phyloP scores from a whole-genome alignment of 169 alveolate genomes.

The Eimeria praecox region DNA sequence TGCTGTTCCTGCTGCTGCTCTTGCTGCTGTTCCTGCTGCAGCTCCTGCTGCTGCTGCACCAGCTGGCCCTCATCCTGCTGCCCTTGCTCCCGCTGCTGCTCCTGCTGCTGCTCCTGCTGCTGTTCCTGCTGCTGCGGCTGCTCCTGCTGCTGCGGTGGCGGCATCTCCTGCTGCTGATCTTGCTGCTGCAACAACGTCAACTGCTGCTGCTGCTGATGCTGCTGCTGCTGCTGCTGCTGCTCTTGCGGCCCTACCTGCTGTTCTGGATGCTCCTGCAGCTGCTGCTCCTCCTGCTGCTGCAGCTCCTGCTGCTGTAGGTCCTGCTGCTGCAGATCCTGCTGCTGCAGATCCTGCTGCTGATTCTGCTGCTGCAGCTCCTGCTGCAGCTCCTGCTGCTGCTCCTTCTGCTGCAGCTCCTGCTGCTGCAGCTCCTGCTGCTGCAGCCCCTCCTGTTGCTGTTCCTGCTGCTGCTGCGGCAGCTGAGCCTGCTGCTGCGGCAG shows the following conservation, averaged over 20 bases:
- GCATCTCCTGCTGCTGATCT: background rate
- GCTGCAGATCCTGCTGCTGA: background rate
- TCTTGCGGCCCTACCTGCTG: slow-evolving; percentile 1
- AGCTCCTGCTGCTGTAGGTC: background rate
- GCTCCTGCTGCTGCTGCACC: background rate
- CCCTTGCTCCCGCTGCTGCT: background rate
- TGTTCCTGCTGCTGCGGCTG: background rate
- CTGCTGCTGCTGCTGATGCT: no score
- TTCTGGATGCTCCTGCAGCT: background rate
- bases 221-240: background rate
- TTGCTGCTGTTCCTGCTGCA: background rate
- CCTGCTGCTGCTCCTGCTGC: slow-evolving; percentile 8
- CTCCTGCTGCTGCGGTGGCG: background rate
- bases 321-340: background rate
- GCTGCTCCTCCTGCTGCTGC: background rate
- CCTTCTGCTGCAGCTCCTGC: no score
- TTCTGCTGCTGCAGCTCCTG: no score
- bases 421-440: background rate
- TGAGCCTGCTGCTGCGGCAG: no score
- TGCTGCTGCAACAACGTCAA: no score
- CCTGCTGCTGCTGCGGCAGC: background rate
- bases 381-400: no score
- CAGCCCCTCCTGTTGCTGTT: background rate
- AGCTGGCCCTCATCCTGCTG: background rate
- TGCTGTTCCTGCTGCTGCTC: background rate